These are phyloP conservation scores for Withania somnifera DNA, from an alignment of 305 asterid species.

Conservation along the genomic window DNA sequence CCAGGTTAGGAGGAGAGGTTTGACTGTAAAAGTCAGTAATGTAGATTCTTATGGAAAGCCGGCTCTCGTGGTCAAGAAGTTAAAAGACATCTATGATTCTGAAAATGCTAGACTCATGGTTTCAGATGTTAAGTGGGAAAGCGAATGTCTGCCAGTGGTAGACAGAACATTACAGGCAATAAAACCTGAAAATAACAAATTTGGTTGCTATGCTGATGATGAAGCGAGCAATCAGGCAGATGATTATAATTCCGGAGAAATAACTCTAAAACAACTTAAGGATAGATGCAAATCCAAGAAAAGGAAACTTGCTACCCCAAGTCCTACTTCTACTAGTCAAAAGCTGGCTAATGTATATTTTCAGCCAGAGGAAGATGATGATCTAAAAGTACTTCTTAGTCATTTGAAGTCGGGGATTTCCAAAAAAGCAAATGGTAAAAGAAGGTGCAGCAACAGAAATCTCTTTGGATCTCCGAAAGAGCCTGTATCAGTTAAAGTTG, in stretches of 20 bases:
- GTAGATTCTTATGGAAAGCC: conserved; percentile 33
- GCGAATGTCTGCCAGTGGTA: conserved; percentile 14
- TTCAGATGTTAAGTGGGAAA: conserved; percentile 23
- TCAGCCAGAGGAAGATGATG: conserved; percentile 39
- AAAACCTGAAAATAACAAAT: conserved; percentile 15
- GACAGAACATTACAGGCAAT: conserved; percentile 28
- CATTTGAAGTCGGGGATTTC: conserved; percentile 31
- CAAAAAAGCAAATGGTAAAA: conserved; percentile 35
- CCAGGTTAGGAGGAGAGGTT: conserved; percentile 34
- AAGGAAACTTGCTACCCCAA: conserved; percentile 27
- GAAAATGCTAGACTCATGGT: no score
- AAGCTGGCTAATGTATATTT: conserved; percentile 7
- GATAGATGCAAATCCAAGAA: conserved; percentile 38
- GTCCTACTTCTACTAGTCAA: conserved; percentile 2
- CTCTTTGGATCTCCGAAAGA: conserved; percentile 16
- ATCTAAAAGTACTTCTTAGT: conserved; percentile 51
- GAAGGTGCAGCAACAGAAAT: conserved; percentile 17
- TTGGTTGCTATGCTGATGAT: conserved; percentile 13
- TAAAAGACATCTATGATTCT: conserved; percentile 34
- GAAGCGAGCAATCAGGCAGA: conserved; percentile 19
- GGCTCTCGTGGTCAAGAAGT: conserved; percentile 23
- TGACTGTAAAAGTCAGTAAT: conserved; percentile 30
- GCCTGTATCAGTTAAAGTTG: conserved; percentile 17
- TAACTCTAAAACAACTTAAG: conserved; percentile 46
- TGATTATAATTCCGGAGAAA: background rate